Conservation (phyloP, 2,329 filamentous ascomycete genomes). For the Purpureocillium lavendulum region DNA sequence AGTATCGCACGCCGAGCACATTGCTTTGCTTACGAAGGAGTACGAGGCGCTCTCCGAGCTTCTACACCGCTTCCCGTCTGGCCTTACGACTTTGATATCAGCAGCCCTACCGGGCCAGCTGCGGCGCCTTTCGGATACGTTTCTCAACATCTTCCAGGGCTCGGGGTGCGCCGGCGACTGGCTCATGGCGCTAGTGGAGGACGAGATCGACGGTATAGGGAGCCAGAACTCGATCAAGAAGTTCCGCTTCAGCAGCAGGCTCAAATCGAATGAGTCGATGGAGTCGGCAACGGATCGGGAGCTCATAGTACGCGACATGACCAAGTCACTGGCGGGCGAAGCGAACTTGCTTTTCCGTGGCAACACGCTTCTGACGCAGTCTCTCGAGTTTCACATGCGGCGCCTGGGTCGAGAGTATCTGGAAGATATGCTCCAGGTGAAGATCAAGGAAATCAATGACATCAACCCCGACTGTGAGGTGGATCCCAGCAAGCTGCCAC, state of each 20-base stretch:
- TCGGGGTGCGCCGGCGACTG: constrained; percentile 78
- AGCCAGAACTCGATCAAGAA: constrained; percentile 71
- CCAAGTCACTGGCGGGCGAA: constrained; percentile 72
- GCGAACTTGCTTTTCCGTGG: constrained; percentile 93
- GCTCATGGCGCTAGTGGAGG: constrained; percentile 88
- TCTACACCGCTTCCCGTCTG: constrained; percentile 75
- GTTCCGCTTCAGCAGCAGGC: constrained; percentile 61
- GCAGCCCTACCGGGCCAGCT: constrained; percentile 70
- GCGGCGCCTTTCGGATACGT: constrained; percentile 71
- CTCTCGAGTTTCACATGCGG: constrained; percentile 92
- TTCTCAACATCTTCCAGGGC: constrained; percentile 93
- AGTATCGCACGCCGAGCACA: constrained; percentile 76
- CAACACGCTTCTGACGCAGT: constrained; percentile 88
- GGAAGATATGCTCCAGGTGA: constrained; percentile 77
- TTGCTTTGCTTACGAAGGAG: constrained; percentile 78
- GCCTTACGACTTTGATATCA: constrained; percentile 77
- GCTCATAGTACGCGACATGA: constrained; percentile 66
- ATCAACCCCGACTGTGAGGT: constrained; percentile 91
- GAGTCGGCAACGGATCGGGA: constrained; percentile 59
- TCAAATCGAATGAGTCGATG: constrained; percentile 63
- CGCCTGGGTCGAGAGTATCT: constrained; percentile 88
- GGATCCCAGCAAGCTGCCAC: constrained; percentile 67
- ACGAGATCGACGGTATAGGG: constrained; percentile 90
- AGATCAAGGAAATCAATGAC: constrained; percentile 82
- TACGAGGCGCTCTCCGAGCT: constrained; percentile 78